Evolutionary conservation across 2,329 filamentous ascomycete species (phyloP).

Genomic region (Orbilia brochopaga): DNA sequence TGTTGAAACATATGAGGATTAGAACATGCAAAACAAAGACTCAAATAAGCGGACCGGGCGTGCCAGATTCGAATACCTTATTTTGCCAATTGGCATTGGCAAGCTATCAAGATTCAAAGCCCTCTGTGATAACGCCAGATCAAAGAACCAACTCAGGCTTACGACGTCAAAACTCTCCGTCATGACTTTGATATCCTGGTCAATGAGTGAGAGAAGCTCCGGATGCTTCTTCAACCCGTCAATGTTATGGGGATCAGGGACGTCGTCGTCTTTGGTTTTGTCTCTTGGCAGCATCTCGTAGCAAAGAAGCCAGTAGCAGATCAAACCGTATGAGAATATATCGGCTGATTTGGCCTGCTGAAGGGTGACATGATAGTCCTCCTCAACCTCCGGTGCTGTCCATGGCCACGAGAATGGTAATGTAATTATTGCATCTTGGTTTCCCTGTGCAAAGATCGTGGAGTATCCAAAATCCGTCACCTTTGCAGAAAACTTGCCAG

Average conservation of each 20-base stretch:
- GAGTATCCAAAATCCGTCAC: conserved; percentile 28
- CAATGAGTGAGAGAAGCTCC: background rate
- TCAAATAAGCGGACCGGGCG: background rate
- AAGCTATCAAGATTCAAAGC: conserved; percentile 10
- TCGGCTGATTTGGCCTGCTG: conserved; percentile 15
- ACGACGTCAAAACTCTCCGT: background rate
- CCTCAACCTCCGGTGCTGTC: conserved; percentile 19
- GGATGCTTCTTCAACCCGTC: conserved; percentile 6
- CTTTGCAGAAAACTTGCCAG: conserved; percentile 9
- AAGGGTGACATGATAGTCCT: background rate
- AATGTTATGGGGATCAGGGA: background rate
- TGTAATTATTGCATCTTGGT: background rate
- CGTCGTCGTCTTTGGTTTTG: background rate
- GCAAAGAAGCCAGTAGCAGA: conserved; percentile 22
- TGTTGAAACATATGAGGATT: background rate
- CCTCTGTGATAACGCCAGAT: conserved; percentile 5
- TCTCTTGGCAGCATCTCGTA: conserved; percentile 9
- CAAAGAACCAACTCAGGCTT: conserved; percentile 12
- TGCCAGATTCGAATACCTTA: background rate
- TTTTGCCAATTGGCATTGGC: conserved; percentile 1
- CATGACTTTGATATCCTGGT: background rate
- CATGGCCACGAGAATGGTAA: conserved; percentile 19
- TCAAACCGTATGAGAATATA: conserved; percentile 21
- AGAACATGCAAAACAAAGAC: background rate
- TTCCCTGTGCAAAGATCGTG: conserved; percentile 3